These are phyloP conservation scores for Nelumbo lutea DNA, from an alignment of 164 flowering plant genomes.

Conservation along the genomic window DNA sequence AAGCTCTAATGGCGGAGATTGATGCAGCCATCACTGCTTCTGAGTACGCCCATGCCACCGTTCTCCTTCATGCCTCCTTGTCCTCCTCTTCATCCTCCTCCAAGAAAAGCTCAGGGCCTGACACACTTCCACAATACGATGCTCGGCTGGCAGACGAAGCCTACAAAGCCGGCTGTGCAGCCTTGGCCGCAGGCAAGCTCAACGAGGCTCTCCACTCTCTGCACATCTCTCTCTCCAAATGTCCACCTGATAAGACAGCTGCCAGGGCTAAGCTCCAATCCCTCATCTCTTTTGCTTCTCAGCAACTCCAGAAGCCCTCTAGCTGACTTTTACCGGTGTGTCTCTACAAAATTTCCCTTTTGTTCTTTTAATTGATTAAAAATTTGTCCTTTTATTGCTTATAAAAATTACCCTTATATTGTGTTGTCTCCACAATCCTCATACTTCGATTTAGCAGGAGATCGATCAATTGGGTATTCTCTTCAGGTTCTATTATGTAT, in stretches of 20 bases:
- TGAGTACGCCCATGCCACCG: slow-evolving; percentile 56
- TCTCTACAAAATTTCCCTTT: too few species aligned
- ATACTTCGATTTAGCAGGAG: too few species aligned
- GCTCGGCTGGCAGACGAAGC: slow-evolving; percentile 65
- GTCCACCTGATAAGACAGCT: slow-evolving; percentile 67
- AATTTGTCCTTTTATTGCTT: too few species aligned
- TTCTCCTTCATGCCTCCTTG: slow-evolving; percentile 25
- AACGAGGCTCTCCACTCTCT: slow-evolving; percentile 59
- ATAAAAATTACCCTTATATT: too few species aligned
- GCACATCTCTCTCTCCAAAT: slow-evolving; percentile 55
- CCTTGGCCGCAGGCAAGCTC: slow-evolving; percentile 63
- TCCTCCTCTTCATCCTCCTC: slow-evolving; percentile 21
- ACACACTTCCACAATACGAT: slow-evolving; percentile 25
- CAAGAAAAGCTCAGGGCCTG: slow-evolving; percentile 5
- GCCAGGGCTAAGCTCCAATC: slow-evolving; percentile 73
- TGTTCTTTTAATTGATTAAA: too few species aligned
- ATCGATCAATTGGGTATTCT: too few species aligned
- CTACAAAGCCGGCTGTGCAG: slow-evolving; percentile 63
- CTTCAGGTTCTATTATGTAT: too few species aligned
- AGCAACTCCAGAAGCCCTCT: slow-evolving; percentile 26
- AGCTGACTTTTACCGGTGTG: not conserved
- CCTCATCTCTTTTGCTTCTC: slow-evolving; percentile 58
- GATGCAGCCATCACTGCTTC: slow-evolving; percentile 53
- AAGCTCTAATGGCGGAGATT: slow-evolving; percentile 70
- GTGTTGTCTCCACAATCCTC: too few species aligned